phyloP scores from a whole-genome alignment of 1,139 yeast species.

The Ogataea hybrid region DNA sequence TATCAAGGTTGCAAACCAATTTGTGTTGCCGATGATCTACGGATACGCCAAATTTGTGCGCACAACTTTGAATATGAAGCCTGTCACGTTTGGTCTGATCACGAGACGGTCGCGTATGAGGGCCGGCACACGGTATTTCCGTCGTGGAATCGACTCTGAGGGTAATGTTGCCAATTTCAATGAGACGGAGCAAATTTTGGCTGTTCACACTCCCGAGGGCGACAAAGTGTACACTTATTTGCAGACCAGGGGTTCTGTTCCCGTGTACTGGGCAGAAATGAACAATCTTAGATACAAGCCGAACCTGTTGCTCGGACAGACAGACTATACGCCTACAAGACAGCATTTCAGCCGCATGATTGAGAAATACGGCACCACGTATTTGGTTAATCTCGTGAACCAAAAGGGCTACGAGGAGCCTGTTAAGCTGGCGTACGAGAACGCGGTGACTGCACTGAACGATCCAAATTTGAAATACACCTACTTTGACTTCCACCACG shows the following conservation, averaged over 20 bases:
- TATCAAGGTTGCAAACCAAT: slow-evolving; percentile 43
- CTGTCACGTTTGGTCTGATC: slow-evolving; percentile 60
- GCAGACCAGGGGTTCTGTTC: slow-evolving; percentile 96
- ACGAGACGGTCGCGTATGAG: slow-evolving; percentile 80
- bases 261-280: slow-evolving; percentile 95
- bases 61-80: slow-evolving; percentile 51
- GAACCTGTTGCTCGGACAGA: slow-evolving; percentile 63
- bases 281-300: slow-evolving; percentile 89
- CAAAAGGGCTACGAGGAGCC: slow-evolving; percentile 93
- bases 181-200: slow-evolving; percentile 88
- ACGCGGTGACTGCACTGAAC: slow-evolving; percentile 60
- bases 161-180: slow-evolving; percentile 94
- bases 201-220: slow-evolving; percentile 36
- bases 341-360: slow-evolving; percentile 75
- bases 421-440: slow-evolving; percentile 81
- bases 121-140: slow-evolving; percentile 96
- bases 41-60: slow-evolving; percentile 68
- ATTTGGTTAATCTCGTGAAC: slow-evolving; percentile 86
- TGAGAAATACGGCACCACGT: slow-evolving; percentile 72
- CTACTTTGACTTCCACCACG: slow-evolving; percentile 97
- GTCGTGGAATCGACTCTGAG: slow-evolving; percentile 81
- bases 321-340: slow-evolving; percentile 55
- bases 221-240: slow-evolving; percentile 56
- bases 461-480: slow-evolving; percentile 63
- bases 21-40: slow-evolving; percentile 76